Base-by-base conservation (phyloP, 768 basidiomycete genomes). In the Myochromella boudieri region DNA sequence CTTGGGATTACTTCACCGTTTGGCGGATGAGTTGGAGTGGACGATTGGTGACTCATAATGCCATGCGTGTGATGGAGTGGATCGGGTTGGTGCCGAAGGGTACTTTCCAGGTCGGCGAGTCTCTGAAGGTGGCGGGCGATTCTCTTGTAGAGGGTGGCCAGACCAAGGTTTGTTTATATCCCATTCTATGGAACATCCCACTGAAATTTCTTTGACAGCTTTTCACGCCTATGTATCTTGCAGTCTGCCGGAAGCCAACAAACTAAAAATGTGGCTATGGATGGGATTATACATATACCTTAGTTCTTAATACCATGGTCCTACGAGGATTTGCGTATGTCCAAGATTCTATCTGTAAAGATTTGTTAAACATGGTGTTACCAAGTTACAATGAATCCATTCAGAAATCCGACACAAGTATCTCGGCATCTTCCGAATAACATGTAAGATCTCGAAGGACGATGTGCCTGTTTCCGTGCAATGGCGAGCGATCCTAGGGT, bases 1-100 rank as follows among this genome's bases (percentile, higher is more conserved):
- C 82, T 27, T 97, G 92, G 90, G 97, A 97, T 64, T 84, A 83
- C 53, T 71, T 93, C 54, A 89, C 86, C 8, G 87, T 91, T 27
- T 91, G 87, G 86, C 78, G 95, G 43, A 95, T 89, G 75, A 92
- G 89, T 67, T 84, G 80, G 79, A 83, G 85, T 51, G 97, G 97
- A 18, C 80, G 80, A 62, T 64, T 92, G 33, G 77, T 97, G 42
- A 93, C 86, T 31, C 93, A 95, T 59, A 89, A 83, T 48, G 82
- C 76, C 0, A 71, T 97, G 36, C 80, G 87, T 64, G 21, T 84
- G 4, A 63, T 95, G 60, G 97, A 99, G 74, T 72, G 78, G 66
- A 0, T 91, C 27, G 80, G 92, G 0, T 6, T 95, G 12, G 69
- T 95, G 10, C 97, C 97, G 31, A 93, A 95, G 75, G 97, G 97